Conservation (phyloP, 805 yeast genomes). For the Candida ulmi region DNA sequence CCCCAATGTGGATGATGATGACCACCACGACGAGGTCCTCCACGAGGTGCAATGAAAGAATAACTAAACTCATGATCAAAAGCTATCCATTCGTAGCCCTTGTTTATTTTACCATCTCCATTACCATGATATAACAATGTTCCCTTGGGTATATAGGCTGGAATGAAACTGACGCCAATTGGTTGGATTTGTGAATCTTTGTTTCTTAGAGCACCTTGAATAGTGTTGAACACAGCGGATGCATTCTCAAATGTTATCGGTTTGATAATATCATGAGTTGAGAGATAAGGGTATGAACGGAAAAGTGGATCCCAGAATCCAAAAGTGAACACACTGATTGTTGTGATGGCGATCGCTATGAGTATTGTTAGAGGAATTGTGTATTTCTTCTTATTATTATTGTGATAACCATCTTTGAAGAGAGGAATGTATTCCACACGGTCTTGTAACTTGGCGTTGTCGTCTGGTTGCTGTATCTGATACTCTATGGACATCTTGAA, state of each 20-base stretch:
- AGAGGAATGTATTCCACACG: no score
- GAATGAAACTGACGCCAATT: constrained; percentile 50
- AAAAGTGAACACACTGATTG: no score
- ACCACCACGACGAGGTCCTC: constrained; percentile 5
- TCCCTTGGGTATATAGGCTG: constrained; percentile 56
- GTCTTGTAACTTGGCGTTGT: no score
- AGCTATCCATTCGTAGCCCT: constrained; percentile 55
- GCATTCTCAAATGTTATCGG: constrained; percentile 43
- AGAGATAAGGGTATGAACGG: no score
- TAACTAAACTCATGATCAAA: constrained; percentile 59
- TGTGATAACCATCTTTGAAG: no score
- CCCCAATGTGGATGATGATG: no score
- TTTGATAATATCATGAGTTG: not conserved
- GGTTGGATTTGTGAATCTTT: constrained; percentile 49
- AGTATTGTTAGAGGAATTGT: no score
- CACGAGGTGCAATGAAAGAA: constrained; percentile 32
- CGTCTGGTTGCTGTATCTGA: no score
- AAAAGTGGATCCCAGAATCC: no score
- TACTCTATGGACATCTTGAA: no score
- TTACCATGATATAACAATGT: constrained; percentile 54
- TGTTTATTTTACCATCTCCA: constrained; percentile 34
- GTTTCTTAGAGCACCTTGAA: constrained; percentile 47
- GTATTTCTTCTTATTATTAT: no score
- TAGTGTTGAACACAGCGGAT: constrained; percentile 48
- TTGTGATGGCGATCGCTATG: no score